Evolutionary conservation across 805 yeast species (phyloP), one percentile per base, ranked within the genome.

Genomic region (Pichia rugopelliculosa): DNA sequence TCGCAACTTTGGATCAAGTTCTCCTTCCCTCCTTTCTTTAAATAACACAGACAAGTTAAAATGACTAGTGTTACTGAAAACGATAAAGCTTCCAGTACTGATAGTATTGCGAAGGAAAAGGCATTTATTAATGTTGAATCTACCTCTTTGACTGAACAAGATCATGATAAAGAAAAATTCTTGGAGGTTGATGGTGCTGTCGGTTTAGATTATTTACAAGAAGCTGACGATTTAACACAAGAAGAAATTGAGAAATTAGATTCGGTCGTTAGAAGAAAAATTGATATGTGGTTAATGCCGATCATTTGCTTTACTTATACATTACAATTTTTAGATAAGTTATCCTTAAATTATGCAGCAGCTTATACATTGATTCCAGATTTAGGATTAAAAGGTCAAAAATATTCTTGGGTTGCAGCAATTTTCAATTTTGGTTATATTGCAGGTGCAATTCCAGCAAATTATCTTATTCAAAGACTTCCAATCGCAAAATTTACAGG

Each of bases 401-500:
- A 69, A 56, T 72, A 75, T 56, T 62, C 76, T 46, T 76, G 84
- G 80, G 39, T 65, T 37, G 59, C 69, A 17, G 51, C 68, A 20
- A 59, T 61, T 27, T 61, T 61, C 44, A 58, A 59, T 42, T 50
- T 72, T 33, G 77, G 75, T 15, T 76, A 74, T 56, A 54, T 76
- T 50, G 66, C 62, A 7, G 73, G 72, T 46, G 74, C 71, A 46
- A 67, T 66, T 42, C 79, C 80, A 6, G 69, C 42, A 40, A 40
- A 26, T 26, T 40, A 40, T 26, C 42, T 40, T 25, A 40, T 40
- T 27, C 87, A 82, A 59, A 73, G 67, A 50, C 74, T 79, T 47
- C 83, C 83, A 1, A 70, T 82, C 52, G 73, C 79, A 13, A 74
- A 74, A 50, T 66, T 77, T 4, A 68, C 75, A 2, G 67, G 78